These are phyloP conservation scores for Eucalyptus curtisii DNA, from an alignment of 345 rosid genomes.

Conservation along the genomic window DNA sequence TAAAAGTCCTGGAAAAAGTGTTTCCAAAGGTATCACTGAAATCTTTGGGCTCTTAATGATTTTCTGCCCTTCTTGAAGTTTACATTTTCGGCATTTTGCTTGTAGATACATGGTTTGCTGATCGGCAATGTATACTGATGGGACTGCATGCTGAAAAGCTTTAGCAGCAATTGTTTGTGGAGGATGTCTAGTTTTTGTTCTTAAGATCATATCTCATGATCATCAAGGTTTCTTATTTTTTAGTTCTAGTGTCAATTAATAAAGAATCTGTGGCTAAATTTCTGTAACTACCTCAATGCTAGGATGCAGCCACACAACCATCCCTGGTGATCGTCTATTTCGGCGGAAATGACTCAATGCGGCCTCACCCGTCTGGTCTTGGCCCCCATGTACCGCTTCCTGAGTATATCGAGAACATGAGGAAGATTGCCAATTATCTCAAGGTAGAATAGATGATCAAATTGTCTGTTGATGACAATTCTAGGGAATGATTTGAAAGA, in stretches of 20 bases:
- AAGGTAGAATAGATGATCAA: slow-evolving; percentile 27
- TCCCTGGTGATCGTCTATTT: slow-evolving; percentile 85
- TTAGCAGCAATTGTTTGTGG: neutral
- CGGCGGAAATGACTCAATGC: slow-evolving; percentile 86
- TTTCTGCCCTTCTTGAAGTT: neutral
- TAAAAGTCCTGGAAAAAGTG: slow-evolving; percentile 52
- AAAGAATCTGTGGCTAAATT: neutral
- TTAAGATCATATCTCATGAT: neutral
- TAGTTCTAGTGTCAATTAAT: neutral
- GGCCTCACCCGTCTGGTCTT: slow-evolving; percentile 44
- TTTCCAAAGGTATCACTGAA: slow-evolving; percentile 60
- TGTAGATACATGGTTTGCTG: neutral
- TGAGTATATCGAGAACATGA: slow-evolving; percentile 67
- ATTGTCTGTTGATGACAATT: neutral
- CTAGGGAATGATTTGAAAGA: neutral
- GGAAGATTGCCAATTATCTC: slow-evolving; percentile 58
- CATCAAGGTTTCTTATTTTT: neutral
- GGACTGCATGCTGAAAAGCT: neutral
- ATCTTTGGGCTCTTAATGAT: neutral
- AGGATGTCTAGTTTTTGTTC: neutral
- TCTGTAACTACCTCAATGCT: neutral
- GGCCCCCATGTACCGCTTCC: slow-evolving; percentile 87
- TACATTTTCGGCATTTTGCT: neutral
- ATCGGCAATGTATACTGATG: neutral
- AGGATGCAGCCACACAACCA: slow-evolving; percentile 69